phyloP scores from a whole-genome alignment of 2,329 filamentous ascomycete species.

The Cladosporium sp. region DNA sequence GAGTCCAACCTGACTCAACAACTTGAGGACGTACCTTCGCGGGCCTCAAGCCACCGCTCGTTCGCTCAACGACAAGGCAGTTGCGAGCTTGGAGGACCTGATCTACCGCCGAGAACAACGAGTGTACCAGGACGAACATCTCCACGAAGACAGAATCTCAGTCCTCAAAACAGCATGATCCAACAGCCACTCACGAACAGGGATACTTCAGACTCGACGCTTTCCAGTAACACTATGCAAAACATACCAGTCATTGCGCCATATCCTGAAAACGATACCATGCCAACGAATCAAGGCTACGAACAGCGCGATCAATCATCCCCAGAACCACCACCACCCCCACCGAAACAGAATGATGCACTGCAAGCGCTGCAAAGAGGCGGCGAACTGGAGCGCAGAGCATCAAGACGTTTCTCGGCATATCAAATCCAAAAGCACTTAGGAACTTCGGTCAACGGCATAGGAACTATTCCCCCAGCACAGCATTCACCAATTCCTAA shows the following conservation, averaged over 20 bases:
- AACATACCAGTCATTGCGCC: conserved; percentile 70
- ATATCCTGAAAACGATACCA: conserved; percentile 60
- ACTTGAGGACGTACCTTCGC: conserved; percentile 37
- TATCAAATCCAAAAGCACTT: conserved; percentile 97
- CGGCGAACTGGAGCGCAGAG: conserved; percentile 85
- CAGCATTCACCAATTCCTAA: conserved; percentile 83
- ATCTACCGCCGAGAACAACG: conserved; percentile 46
- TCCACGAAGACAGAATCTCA: conserved; percentile 37
- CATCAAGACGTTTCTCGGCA: conserved; percentile 87
- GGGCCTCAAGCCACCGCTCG: conserved; percentile 39
- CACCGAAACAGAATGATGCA: conserved; percentile 81
- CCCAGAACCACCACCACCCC: conserved; percentile 60
- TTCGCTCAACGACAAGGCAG: conserved; percentile 39
- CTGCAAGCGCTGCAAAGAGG: conserved; percentile 86
- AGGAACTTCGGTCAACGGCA: conserved; percentile 72
- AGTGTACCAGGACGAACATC: conserved; percentile 42
- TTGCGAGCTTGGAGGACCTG: conserved; percentile 37
- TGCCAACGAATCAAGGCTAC: conserved; percentile 32
- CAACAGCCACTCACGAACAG: conserved; percentile 21
- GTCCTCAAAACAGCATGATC: conserved; percentile 32
- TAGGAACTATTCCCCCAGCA: conserved; percentile 75
- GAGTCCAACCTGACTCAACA: conserved; percentile 44
- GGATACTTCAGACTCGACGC: conserved; percentile 52
- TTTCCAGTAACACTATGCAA: conserved; percentile 73
- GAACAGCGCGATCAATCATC: conserved; percentile 34